Evolutionary conservation across 1,284 basidiomycete genomes (phyloP), one percentile per base, ranked within the genome.

Genomic region (Apiotrichum brassicae): DNA sequence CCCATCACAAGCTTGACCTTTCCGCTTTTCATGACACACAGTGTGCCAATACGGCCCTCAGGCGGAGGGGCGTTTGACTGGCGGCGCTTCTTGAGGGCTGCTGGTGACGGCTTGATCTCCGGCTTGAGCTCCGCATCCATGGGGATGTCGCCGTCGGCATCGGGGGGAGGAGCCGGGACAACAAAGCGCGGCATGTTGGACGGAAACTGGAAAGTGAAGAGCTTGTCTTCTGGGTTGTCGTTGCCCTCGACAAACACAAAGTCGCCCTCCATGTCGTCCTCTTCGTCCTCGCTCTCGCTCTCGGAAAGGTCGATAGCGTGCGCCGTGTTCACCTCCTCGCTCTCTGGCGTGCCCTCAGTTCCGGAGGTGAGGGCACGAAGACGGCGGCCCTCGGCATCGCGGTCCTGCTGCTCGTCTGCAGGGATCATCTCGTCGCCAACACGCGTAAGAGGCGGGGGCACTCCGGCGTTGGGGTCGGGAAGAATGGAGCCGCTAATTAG

Each of bases 161-260:
- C 48, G 41, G 59, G 40, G 4, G 40, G 40, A n/a, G 26, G 26
- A 32, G 56, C 36, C 51, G 45, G 11, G 46, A 61, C 47, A 24
- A 76, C 58, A 70, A 93, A 94, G 14, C 76, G 78, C 0, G 92
- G 91, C 72, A 95, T 92, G 0, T 87, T 84, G n/a, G 78, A 73
- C 0, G 92, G 92, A 66, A 97, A 94, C 69, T 94, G 92, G 75
- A 95, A 94, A 58, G 92, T 84, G 66, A 88, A 94, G 2, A 95
- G 76, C 23, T 83, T 74, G 78, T 64, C 65, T 83, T 82, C 76
- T 79, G 82, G 62, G 74, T 65, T 58, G 46, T 67, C 70, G 40
- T 61, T 52, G 30, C 68, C 70, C 1, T 65, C 60, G 19, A 60
- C 62, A 9, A 55, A 55, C 11, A 81, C 76, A 63, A 97, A 93